Evolutionary conservation across 768 basidiomycete genomes (phyloP), one percentile per base, ranked within the genome.

Genomic region (Suillus occidentalis): DNA sequence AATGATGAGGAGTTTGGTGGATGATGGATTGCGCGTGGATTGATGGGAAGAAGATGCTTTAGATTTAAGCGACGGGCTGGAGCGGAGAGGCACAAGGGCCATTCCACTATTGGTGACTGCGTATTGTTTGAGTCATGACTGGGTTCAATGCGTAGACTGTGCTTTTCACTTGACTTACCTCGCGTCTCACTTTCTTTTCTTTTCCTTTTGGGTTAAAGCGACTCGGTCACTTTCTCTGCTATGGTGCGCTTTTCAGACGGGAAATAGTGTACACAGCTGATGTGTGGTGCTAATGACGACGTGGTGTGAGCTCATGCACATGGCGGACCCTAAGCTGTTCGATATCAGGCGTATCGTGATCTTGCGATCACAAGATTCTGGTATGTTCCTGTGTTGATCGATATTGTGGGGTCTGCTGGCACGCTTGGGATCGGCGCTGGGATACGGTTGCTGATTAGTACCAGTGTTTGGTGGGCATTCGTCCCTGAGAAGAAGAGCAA

Each of bases 281-380:
- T n/a, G n/a, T n/a, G 91, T 94, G 67, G 91, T 94, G 52, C 81
- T 95, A 12, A 95, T 93, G 18, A 92, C 91, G 20, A 85, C 94
- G 63, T 95, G 92, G 92, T 92, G 93, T 68, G 94, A 95, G 70
- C 85, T 95, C 57, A 84, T n/a, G n/a, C n/a, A n/a, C n/a, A n/a
- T 91, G 83, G 88, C 88, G 59, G 92, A 94, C 74, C 93, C 93
- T 0, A 77, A 85, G 56, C 84, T 96, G 25, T 90, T 95, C 81
- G 71, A 81, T 31, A 63, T 85, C 55, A 81, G 82, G 47, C 78
- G 83, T 59, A 77, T 77, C 60, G 82, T 90, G 66, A 73, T 72
- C 10, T 81, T 87, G 1, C 56, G 92, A 95, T 73, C 87, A 91
- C 76, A 87, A 88, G 72, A 71, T 87, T 53, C 79, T 91, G 70